Evolutionary conservation across 2,329 filamentous ascomycete genomes (phyloP), one percentile per base, ranked within the genome.

Genomic region (Pyrenochaeta sp.): DNA sequence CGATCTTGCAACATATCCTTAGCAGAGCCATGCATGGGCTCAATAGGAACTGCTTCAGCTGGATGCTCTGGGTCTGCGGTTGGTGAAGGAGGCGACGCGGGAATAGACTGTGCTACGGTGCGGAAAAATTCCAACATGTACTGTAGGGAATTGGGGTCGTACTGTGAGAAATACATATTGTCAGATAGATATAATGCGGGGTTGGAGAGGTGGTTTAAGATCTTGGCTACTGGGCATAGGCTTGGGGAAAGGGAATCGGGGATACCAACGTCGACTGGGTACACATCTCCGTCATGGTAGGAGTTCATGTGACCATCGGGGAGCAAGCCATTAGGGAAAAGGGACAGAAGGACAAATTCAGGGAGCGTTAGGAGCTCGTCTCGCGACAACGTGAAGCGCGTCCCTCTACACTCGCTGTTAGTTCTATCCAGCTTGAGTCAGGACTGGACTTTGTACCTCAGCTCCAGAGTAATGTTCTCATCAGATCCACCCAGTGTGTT

Each of bases 121-220:
- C 95, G 90, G 82, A 99, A 99, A 79, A 99, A 99, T 69, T 97
- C 94, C 61, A 99, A 86, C 95, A 99, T 99, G 80, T 98, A 99
- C 78, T 98, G 92, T 49, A 99, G 86, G 42, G 94, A 98, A 47
- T 89, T 88, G 20, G 95, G 94, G 77, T 99, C 95, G 80, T 98
- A 99, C 95, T 99, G 80, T 66, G 78, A 79, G 66, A 56, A 67
- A 76, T 79, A 83, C 53, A 79, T 72, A 69, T 78, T 78, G 81
- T 84, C 82, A 83, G 82, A 83, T 80, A 82, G 75, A 67, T 82
- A 82, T 79, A 82, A 75, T 76, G 70, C 65, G 62, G 72, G 68
- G 59, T 81, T 80, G 62, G 70, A 75, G 54, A 82, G 74, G 57
- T 72, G 69, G 54, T 62, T 75, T 49, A 75, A 56, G 30, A 81